Percentiles rank a stretch among this genome's conserved stretches.
These are phyloP conservation scores for Phaeophleospora eucalypticola DNA, from an alignment of 2,329 filamentous ascomycete genomes.

Conservation along the genomic window DNA sequence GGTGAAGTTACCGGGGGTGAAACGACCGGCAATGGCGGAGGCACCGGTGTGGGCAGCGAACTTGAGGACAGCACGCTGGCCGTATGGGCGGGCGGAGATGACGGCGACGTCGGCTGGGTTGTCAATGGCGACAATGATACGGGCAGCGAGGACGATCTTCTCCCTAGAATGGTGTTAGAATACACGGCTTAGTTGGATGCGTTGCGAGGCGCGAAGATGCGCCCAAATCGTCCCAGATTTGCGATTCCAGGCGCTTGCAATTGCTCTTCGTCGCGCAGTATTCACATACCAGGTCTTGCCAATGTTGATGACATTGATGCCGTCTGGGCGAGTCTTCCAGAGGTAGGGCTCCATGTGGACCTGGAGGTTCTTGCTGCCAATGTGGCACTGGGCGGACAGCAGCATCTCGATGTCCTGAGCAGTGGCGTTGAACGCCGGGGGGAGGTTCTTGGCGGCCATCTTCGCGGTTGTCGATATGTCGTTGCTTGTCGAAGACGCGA, in stretches of 20 bases:
- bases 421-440: conserved; percentile 93
- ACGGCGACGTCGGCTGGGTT: conserved; percentile 99
- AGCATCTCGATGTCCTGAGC: conserved; percentile 99
- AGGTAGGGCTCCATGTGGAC: conserved; percentile 99
- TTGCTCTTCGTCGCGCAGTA: not conserved
- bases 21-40: conserved; percentile 96
- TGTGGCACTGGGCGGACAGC: conserved; percentile 91
- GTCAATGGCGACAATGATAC: conserved; percentile 98
- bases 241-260: not conserved
- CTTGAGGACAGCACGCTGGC: conserved; percentile 99
- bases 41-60: conserved; percentile 98
- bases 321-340: conserved; percentile 98
- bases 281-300: conserved; percentile 93
- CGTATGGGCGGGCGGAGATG: conserved; percentile 98
- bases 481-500: conserved; percentile 11
- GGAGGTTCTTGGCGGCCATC: conserved; percentile 94
- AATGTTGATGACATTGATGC: conserved; percentile 98
- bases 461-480: conserved; percentile 47
- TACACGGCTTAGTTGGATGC: not conserved
- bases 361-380: conserved; percentile 99
- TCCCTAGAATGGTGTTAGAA: conserved; percentile 61
- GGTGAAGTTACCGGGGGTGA: conserved; percentile 99
- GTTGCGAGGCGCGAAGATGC: conserved; percentile 1
- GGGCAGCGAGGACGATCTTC: conserved; percentile 98
- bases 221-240: not conserved